Percentiles rank a stretch among this genome's conserved stretches.
These are phyloP conservation scores for Noccaea caerulescens DNA, from an alignment of 345 rosid species.

Conservation along the genomic window DNA sequence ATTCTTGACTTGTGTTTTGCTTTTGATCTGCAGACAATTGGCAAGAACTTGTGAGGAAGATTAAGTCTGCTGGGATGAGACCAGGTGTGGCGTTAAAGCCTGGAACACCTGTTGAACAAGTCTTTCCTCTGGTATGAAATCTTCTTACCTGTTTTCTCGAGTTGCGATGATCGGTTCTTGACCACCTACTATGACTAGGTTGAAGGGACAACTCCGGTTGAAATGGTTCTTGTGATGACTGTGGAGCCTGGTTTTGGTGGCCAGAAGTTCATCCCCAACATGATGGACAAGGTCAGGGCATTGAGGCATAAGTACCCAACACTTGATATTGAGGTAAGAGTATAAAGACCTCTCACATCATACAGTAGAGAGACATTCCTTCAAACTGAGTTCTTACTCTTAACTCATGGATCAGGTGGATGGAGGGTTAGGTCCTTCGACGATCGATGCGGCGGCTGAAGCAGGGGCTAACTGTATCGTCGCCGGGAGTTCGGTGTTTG, in stretches of 20 bases:
- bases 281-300: conserved; percentile 78
- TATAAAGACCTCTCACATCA: conserved; percentile 4
- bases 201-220: conserved; percentile 75
- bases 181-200: conserved; percentile 49
- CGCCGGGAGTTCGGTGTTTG: conserved; percentile 75
- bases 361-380: background rate
- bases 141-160: conserved; percentile 38
- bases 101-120: conserved; percentile 81
- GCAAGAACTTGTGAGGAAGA: conserved; percentile 68
- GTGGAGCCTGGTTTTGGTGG: conserved; percentile 96
- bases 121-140: conserved; percentile 74
- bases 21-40: conserved; percentile 63
- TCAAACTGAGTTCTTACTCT: background rate
- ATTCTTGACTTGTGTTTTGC: conserved; percentile 11
- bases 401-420: conserved; percentile 58
- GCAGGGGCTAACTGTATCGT: conserved; percentile 56
- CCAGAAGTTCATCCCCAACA: conserved; percentile 86
- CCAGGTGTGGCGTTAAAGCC: conserved; percentile 89
- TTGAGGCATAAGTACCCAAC: conserved; percentile 72
- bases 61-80: conserved; percentile 83
- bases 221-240: conserved; percentile 96
- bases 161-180: background rate
- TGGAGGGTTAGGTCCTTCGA: conserved; percentile 92
- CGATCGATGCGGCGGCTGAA: conserved; percentile 75
- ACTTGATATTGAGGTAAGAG: conserved; percentile 81